phyloP scores from a whole-genome alignment of 768 basidiomycete species.

The Suillus subluteus region DNA sequence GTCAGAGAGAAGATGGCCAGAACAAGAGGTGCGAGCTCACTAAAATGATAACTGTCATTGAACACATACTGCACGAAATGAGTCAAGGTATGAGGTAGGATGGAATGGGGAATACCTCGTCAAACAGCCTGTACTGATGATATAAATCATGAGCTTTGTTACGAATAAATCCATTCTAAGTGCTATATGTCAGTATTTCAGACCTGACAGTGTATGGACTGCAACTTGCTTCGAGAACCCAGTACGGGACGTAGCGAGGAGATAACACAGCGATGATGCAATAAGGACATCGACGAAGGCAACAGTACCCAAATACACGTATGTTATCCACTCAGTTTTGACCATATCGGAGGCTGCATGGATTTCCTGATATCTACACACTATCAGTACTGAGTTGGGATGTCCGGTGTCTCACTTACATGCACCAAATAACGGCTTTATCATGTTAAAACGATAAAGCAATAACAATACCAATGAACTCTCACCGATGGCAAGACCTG shows the following conservation, averaged over 20 bases:
- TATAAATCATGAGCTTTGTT: slow-evolving; percentile 1
- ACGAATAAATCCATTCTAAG: slow-evolving; percentile 4
- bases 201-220: neutral
- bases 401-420: neutral
- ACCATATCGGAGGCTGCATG: slow-evolving; percentile 1
- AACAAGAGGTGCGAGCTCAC: neutral
- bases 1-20: neutral
- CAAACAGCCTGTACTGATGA: slow-evolving; percentile 1
- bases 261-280: slow-evolving; percentile 2
- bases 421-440: too few relatives aligned
- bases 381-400: neutral
- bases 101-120: slow-evolving; percentile 8
- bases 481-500: neutral
- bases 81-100: neutral
- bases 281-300: neutral
- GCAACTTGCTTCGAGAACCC: neutral
- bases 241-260: slow-evolving; percentile 3
- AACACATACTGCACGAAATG: neutral
- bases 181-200: neutral
- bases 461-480: neutral
- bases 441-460: neutral
- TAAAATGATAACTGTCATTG: neutral
- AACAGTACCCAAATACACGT: neutral
- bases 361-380: neutral
- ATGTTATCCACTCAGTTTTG: neutral